Evolutionary conservation across 2,329 filamentous ascomycete genomes (phyloP).

Genomic region (Colletotrichum magnum): DNA sequence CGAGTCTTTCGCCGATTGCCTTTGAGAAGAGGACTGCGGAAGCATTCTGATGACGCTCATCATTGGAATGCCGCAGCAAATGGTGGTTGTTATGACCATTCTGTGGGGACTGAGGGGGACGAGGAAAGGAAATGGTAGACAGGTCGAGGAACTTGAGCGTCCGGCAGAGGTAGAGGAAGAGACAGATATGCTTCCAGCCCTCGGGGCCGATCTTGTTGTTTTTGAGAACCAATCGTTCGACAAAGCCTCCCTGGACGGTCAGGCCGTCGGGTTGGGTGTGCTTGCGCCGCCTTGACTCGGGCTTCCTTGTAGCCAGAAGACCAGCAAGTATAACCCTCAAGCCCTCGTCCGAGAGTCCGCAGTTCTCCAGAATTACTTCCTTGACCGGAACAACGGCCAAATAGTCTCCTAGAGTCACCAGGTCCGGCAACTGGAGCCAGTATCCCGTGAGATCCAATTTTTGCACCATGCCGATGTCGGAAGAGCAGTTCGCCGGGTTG

Average conservation of each 20-base stretch:
- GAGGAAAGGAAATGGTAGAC: slow-evolving; percentile 85
- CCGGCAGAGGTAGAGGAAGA: slow-evolving; percentile 92
- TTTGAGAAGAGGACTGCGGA: slow-evolving; percentile 72
- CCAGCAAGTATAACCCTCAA: slow-evolving; percentile 89
- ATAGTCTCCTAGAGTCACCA: slow-evolving; percentile 92
- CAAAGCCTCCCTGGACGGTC: slow-evolving; percentile 75
- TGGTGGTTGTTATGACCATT: slow-evolving; percentile 44
- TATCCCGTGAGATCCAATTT: slow-evolving; percentile 89
- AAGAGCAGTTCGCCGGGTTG: slow-evolving; percentile 75
- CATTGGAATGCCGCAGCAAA: slow-evolving; percentile 49
- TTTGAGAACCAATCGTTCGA: slow-evolving; percentile 90
- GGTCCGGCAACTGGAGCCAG: slow-evolving; percentile 84
- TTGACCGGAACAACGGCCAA: slow-evolving; percentile 92
- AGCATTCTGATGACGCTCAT: slow-evolving; percentile 54
- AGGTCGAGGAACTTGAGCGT: slow-evolving; percentile 90
- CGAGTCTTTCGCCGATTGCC: slow-evolving; percentile 82
- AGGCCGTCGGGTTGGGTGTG: slow-evolving; percentile 53
- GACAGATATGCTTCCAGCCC: slow-evolving; percentile 91
- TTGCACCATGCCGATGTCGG: slow-evolving; percentile 81
- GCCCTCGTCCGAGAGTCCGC: slow-evolving; percentile 88
- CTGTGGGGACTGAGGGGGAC: slow-evolving; percentile 39
- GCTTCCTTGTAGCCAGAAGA: slow-evolving; percentile 82
- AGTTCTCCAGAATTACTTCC: slow-evolving; percentile 88
- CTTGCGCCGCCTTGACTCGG: slow-evolving; percentile 68
- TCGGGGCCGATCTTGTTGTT: slow-evolving; percentile 91